These are phyloP conservation scores for Penicillium sp. DNA, from an alignment of 2,329 filamentous ascomycete species.

Conservation along the genomic window DNA sequence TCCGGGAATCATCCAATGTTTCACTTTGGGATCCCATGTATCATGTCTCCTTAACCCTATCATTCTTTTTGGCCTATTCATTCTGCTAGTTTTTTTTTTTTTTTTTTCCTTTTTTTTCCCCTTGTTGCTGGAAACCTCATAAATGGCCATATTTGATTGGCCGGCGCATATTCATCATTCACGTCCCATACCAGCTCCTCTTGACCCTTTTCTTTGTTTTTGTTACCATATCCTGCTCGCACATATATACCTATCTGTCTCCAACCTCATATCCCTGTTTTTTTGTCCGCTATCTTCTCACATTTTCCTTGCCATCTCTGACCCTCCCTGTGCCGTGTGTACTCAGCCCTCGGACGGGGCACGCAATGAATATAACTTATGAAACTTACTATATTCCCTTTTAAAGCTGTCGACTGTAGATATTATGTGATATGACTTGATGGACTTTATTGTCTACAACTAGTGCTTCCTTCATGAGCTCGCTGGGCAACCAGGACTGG, in stretches of 20 bases:
- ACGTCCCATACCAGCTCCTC: slow-evolving; percentile 10
- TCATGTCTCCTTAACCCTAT: slow-evolving; percentile 24
- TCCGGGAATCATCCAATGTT: slow-evolving; percentile 13
- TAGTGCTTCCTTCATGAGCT: background rate
- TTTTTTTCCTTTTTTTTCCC: background rate
- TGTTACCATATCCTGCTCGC: slow-evolving; percentile 11
- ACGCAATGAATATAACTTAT: slow-evolving; percentile 24
- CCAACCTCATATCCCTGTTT: slow-evolving; percentile 10
- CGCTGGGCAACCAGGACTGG: background rate
- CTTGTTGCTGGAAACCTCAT: slow-evolving; percentile 20
- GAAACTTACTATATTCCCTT: slow-evolving; percentile 2
- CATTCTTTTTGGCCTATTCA: slow-evolving; percentile 3
- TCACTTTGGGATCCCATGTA: slow-evolving; percentile 21
- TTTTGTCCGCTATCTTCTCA: slow-evolving; percentile 16
- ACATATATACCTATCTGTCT: slow-evolving; percentile 23
- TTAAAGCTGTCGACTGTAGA: background rate
- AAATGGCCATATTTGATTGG: slow-evolving; percentile 19
- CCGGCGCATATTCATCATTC: slow-evolving; percentile 23
- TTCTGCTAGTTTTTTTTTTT: slow-evolving; percentile 3
- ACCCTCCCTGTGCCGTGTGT: slow-evolving; percentile 15
- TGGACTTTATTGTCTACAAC: background rate
- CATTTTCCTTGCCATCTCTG: slow-evolving; percentile 3
- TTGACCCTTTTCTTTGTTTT: slow-evolving; percentile 6
- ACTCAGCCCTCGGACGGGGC: slow-evolving; percentile 18
- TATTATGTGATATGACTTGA: background rate